A percentile compares a stretch with the other conserved stretches of the same genome.
These are phyloP conservation scores for Metschnikowia amazonensis DNA, from an alignment of 805 yeast genomes.

Conservation along the genomic window DNA sequence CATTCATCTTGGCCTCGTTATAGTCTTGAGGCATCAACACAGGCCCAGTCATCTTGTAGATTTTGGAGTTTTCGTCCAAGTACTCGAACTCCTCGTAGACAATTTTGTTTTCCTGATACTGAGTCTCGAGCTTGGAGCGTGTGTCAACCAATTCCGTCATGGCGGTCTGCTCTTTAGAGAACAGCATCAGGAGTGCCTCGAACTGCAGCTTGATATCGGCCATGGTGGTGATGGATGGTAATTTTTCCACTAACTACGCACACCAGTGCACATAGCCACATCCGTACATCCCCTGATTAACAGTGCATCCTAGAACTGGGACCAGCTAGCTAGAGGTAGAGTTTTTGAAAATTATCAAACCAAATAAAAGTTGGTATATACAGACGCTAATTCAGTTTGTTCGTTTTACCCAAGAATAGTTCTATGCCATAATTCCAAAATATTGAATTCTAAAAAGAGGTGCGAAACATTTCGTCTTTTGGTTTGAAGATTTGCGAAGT, in stretches of 20 bases:
- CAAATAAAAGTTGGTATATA: too few species aligned
- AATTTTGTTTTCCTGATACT: constrained; percentile 87
- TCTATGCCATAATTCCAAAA: too few species aligned
- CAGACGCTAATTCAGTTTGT: too few species aligned
- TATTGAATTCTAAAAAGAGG: too few species aligned
- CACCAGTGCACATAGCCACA: background rate
- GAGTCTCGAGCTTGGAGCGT: constrained; percentile 88
- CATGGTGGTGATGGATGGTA: constrained; percentile 14
- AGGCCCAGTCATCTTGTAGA: constrained; percentile 89
- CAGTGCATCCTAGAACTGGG: too few species aligned
- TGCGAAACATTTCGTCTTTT: too few species aligned
- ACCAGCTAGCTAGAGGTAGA: too few species aligned
- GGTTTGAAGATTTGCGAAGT: too few species aligned
- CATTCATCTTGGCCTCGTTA: constrained; percentile 77
- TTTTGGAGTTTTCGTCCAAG: constrained; percentile 64
- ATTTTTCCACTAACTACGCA: background rate
- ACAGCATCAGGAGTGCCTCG: constrained; percentile 43
- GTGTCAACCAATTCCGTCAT: constrained; percentile 57
- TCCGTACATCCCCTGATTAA: background rate
- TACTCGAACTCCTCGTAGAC: constrained; percentile 75
- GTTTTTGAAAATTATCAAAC: too few species aligned
- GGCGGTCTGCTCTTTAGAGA: constrained; percentile 43
- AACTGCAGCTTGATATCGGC: constrained; percentile 32
- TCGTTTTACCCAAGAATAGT: too few species aligned
- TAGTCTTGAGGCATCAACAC: constrained; percentile 86